These are phyloP conservation scores for Sugiyamaella lignohabitans DNA, from an alignment of 805 yeast species.

Conservation along the genomic window DNA sequence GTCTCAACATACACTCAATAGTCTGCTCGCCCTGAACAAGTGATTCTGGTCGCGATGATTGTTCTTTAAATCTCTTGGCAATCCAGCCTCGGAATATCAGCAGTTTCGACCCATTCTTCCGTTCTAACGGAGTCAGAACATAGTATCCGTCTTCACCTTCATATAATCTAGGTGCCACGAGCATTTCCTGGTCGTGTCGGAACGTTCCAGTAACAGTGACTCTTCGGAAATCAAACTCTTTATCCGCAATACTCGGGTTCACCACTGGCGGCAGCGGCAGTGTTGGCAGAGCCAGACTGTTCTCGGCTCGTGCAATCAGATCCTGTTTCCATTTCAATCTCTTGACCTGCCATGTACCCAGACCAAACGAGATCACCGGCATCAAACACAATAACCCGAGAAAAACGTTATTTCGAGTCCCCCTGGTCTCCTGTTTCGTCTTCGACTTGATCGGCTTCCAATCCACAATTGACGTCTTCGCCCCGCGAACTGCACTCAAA, in stretches of 20 bases:
- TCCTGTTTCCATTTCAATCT: slow-evolving; percentile 84
- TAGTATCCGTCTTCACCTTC: slow-evolving; percentile 72
- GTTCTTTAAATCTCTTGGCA: slow-evolving; percentile 48
- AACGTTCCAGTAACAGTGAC: slow-evolving; percentile 73
- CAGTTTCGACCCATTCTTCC: slow-evolving; percentile 72
- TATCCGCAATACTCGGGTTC: slow-evolving; percentile 51
- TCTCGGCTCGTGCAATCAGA: slow-evolving; percentile 76
- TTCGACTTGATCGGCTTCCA: slow-evolving; percentile 71
- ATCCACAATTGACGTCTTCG: slow-evolving; percentile 42
- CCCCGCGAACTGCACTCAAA: slow-evolving; percentile 4
- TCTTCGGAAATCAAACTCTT: slow-evolving; percentile 72
- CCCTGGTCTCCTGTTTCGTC: slow-evolving; percentile 13
- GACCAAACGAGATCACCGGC: slow-evolving; percentile 77
- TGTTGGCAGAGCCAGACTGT: slow-evolving; percentile 66
- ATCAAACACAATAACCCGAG: slow-evolving; percentile 50
- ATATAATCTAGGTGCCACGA: slow-evolving; percentile 81
- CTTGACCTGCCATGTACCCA: slow-evolving; percentile 91
- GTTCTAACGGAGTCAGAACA: slow-evolving; percentile 73
- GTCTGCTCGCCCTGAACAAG: slow-evolving; percentile 67
- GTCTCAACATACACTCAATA: slow-evolving; percentile 66
- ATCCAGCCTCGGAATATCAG: slow-evolving; percentile 93
- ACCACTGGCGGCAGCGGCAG: slow-evolving; percentile 53
- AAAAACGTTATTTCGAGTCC: slow-evolving; percentile 25
- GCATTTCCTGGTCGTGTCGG: slow-evolving; percentile 78
- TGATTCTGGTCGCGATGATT: slow-evolving; percentile 58